Percentiles rank a stretch among this genome's conserved stretches.
phyloP scores from a whole-genome alignment of 345 rosid genomes.

The Abelmoschus esculentus region DNA sequence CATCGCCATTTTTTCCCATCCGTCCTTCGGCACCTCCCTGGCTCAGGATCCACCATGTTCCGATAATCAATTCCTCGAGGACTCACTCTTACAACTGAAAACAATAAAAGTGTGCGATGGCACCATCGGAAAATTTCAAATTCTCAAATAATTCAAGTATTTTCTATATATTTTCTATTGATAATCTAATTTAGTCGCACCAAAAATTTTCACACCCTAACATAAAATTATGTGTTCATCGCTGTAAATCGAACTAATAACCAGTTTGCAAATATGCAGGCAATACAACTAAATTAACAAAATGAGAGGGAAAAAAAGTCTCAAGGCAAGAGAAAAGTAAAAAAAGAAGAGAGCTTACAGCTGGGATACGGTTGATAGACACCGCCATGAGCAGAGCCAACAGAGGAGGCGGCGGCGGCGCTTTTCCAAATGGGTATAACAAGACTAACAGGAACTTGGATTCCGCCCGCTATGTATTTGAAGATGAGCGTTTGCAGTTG shows the following conservation, averaged over 20 bases:
- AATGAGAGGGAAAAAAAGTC: not conserved
- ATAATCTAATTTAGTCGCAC: too few species aligned
- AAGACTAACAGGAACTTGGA: constrained; percentile 44
- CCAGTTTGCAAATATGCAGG: too few species aligned
- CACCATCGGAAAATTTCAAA: too few species aligned
- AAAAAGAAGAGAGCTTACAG: constrained; percentile 21
- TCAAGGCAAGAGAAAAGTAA: not conserved
- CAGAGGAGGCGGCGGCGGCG: constrained; percentile 28
- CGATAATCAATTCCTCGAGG: constrained; percentile 20
- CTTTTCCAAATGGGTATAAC: constrained; percentile 38
- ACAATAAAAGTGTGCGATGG: not conserved
- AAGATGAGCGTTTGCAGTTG: constrained; percentile 39
- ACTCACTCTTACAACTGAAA: constrained; percentile 34
- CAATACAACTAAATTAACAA: not conserved
- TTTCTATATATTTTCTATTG: too few species aligned
- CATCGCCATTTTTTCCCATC: constrained; percentile 89
- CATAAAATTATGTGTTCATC: too few species aligned
- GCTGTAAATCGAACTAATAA: too few species aligned
- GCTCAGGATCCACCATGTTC: constrained; percentile 38
- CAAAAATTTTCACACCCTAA: too few species aligned
- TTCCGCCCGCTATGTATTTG: constrained; percentile 40
- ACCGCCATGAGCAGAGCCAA: constrained; percentile 1
- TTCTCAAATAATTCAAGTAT: too few species aligned
- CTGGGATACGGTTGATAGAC: constrained; percentile 16
- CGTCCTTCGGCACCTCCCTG: constrained; percentile 67